phyloP scores from a whole-genome alignment of 306 rosid species.

The Cicer arietinum region DNA sequence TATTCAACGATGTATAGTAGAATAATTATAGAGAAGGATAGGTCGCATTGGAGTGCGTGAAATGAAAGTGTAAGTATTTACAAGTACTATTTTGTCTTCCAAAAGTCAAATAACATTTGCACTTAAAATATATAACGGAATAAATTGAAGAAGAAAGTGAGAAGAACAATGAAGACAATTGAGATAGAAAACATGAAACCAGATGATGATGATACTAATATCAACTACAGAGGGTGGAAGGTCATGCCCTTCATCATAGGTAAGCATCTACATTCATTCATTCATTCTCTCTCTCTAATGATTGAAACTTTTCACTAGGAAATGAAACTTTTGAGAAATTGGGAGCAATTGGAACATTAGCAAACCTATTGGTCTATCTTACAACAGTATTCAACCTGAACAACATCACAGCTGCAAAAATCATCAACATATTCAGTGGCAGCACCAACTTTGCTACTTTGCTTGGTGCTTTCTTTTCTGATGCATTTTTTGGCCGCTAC shows the following conservation, averaged over 20 bases:
- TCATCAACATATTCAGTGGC: slow-evolving; percentile 71
- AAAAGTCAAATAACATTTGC: too few relatives aligned
- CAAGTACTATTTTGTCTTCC: too few relatives aligned
- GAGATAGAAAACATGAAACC: slow-evolving; percentile 41
- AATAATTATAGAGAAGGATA: too few relatives aligned
- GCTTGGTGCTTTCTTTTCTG: slow-evolving; percentile 77
- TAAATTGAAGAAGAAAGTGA: background rate
- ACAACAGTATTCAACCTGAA: slow-evolving; percentile 77
- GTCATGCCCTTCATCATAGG: slow-evolving; percentile 94
- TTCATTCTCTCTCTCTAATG: background rate
- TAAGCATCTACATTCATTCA: slow-evolving; percentile 19
- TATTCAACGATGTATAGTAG: too few relatives aligned
- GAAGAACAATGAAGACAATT: slow-evolving; percentile 44
- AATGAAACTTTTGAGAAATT: slow-evolving; percentile 94
- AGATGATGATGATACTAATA: slow-evolving; percentile 38
- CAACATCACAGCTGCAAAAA: slow-evolving; percentile 71
- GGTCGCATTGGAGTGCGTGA: too few relatives aligned
- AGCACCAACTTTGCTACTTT: slow-evolving; percentile 80
- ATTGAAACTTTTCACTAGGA: slow-evolving; percentile 55
- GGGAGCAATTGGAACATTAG: slow-evolving; percentile 80
- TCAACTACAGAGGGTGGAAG: slow-evolving; percentile 82
- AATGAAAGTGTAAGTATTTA: too few relatives aligned
- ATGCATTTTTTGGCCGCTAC: slow-evolving; percentile 81
- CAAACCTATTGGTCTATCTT: slow-evolving; percentile 78
- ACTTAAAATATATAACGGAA: background rate